phyloP scores from a whole-genome alignment of 2,329 filamentous ascomycete species.

The Plectosphaerella plurivora region DNA sequence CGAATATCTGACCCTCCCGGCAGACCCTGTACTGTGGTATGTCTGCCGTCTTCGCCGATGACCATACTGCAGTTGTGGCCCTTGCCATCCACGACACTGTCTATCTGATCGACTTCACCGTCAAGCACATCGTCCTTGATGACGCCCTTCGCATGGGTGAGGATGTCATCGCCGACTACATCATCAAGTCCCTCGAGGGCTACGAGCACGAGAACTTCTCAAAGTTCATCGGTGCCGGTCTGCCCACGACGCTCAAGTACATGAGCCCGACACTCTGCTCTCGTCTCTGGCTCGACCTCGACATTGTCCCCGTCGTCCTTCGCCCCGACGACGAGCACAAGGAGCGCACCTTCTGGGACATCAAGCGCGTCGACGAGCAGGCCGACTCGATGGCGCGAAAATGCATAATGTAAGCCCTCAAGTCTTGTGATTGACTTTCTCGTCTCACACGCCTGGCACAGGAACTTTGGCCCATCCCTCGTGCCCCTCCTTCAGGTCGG shows the following conservation, averaged over 20 bases:
- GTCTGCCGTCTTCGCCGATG: conserved; percentile 47
- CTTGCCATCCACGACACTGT: conserved; percentile 70
- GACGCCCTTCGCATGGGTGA: conserved; percentile 31
- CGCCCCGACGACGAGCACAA: conserved; percentile 39
- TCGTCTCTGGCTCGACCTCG: conserved; percentile 70
- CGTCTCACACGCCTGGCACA: conserved; percentile 21
- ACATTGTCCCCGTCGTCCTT: conserved; percentile 69
- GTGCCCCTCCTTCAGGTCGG: conserved; percentile 66
- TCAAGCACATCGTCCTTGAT: conserved; percentile 50
- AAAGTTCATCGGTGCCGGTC: conserved; percentile 73
- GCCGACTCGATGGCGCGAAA: conserved; percentile 79
- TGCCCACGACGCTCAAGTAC: conserved; percentile 55
- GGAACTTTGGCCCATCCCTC: conserved; percentile 68
- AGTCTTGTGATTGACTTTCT: not conserved
- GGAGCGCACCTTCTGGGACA: conserved; percentile 41
- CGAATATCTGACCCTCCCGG: not conserved
- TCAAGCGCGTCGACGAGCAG: conserved; percentile 69
- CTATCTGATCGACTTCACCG: conserved; percentile 69
- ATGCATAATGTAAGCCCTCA: conserved; percentile 59
- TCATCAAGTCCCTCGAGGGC: conserved; percentile 49
- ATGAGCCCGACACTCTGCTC: conserved; percentile 63
- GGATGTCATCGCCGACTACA: conserved; percentile 52
- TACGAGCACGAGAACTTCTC: conserved; percentile 64
- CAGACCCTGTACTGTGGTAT: conserved; percentile 60
- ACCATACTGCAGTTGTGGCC: conserved; percentile 53